Conservation (phyloP, 306 rosid genomes). For the Malus orientalis region DNA sequence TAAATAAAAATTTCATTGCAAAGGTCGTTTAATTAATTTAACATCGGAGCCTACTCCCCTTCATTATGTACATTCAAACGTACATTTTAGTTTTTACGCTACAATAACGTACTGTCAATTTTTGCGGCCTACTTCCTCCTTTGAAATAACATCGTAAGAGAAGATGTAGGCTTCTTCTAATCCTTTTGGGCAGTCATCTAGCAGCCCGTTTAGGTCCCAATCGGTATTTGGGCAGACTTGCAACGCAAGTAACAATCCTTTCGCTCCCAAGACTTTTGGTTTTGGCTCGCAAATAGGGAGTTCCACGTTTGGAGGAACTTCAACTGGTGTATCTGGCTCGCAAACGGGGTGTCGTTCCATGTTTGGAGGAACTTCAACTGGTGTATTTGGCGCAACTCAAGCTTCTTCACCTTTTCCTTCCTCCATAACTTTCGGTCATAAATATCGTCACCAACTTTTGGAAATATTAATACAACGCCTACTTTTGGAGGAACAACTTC, state of each 20-base stretch:
- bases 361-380: conserved; percentile 88
- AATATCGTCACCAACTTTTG: conserved; percentile 59
- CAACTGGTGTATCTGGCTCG: conserved; percentile 79
- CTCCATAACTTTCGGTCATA: conserved; percentile 41
- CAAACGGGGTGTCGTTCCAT: conserved; percentile 49
- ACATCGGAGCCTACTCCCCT: no score
- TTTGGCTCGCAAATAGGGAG: conserved; percentile 68
- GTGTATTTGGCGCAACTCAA: conserved; percentile 81
- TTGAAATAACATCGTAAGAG: background rate
- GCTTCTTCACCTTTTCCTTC: conserved; percentile 66
- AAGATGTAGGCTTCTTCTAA: conserved; percentile 71
- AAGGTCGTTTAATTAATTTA: no score
- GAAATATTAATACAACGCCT: conserved; percentile 35
- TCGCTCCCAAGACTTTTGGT: conserved; percentile 70
- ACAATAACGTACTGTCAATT: no score
- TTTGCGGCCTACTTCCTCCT: background rate
- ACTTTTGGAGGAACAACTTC: conserved; percentile 61
- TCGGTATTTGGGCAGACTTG: conserved; percentile 65
- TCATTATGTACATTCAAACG: no score
- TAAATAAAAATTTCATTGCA: no score
- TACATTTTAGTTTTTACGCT: no score
- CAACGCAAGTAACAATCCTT: conserved; percentile 58
- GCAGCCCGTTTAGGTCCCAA: conserved; percentile 72
- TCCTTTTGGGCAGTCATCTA: conserved; percentile 83
- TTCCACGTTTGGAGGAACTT: conserved; percentile 78